phyloP scores from a whole-genome alignment of 2,329 filamentous ascomycete genomes.

The Fusarium keratoplasticum region DNA sequence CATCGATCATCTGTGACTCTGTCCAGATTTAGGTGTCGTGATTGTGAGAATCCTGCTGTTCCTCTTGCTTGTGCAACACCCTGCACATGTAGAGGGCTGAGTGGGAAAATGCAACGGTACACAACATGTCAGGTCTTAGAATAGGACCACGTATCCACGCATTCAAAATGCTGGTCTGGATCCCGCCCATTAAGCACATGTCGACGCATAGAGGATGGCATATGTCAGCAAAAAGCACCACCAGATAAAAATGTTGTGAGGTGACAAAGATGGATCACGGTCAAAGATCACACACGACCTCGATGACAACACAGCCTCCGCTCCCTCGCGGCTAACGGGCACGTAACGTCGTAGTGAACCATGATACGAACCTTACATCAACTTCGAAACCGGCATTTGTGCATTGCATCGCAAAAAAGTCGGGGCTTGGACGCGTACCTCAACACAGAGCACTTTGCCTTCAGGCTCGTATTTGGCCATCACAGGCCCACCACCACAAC shows the following conservation, averaged over 20 bases:
- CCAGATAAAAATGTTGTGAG: background rate
- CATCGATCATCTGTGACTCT: background rate
- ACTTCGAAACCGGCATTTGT: conserved; percentile 13
- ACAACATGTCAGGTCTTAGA: background rate
- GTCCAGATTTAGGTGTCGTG: background rate
- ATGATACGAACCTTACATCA: conserved; percentile 1
- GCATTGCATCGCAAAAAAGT: conserved; percentile 6
- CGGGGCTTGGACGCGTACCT: conserved; percentile 26
- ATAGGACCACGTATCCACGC: conserved; percentile 10
- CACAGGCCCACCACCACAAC: conserved; percentile 22
- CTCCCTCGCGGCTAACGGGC: background rate
- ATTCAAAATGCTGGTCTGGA: background rate
- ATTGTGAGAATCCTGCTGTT: background rate
- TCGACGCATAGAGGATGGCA: background rate
- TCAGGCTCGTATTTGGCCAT: conserved; percentile 34
- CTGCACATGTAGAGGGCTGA: conserved; percentile 1
- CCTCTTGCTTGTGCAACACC: conserved; percentile 4
- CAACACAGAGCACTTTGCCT: conserved; percentile 11
- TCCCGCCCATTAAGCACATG: conserved; percentile 3
- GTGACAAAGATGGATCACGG: background rate
- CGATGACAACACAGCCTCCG: conserved; percentile 10
- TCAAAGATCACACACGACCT: background rate
- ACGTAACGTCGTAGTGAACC: background rate
- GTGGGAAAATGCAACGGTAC: conserved; percentile 8
- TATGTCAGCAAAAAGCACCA: conserved; percentile 1